Conservation (phyloP, 192 early-diverging fungal genomes). For the Funneliformis mosseae region DNA sequence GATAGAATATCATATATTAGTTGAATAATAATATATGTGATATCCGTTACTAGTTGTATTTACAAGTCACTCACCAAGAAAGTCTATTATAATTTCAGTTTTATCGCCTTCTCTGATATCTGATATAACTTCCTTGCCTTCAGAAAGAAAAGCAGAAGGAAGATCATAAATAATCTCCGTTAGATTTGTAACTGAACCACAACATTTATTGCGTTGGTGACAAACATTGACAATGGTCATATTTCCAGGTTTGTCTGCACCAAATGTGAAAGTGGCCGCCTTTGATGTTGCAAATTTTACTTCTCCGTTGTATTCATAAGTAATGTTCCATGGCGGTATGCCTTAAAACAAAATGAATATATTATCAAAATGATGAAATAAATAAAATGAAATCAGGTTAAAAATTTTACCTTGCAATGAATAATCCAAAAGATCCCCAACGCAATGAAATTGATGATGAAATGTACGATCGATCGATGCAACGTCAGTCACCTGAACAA, state of each 20-base stretch:
- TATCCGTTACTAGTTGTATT: not conserved
- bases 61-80: slow-evolving; percentile 36
- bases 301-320: slow-evolving; percentile 42
- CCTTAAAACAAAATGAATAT: slow-evolving; percentile 18
- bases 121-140: slow-evolving; percentile 47
- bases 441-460: slow-evolving; percentile 41
- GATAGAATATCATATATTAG: not conserved
- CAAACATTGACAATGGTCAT: slow-evolving; percentile 50
- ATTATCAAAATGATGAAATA: not conserved
- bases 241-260: slow-evolving; percentile 52
- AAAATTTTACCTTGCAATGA: slow-evolving; percentile 38
- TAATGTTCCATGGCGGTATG: slow-evolving; percentile 25
- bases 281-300: slow-evolving; percentile 33
- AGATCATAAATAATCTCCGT: slow-evolving; percentile 45
- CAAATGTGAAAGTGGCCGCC: slow-evolving; percentile 32
- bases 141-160: slow-evolving; percentile 43
- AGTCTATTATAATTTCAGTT: slow-evolving; percentile 45
- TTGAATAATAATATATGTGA: not conserved
- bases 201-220: slow-evolving; percentile 47
- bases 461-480: slow-evolving; percentile 23
- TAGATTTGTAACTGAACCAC: slow-evolving; percentile 42
- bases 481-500: slow-evolving; percentile 21
- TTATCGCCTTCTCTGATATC: slow-evolving; percentile 51
- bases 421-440: slow-evolving; percentile 45
- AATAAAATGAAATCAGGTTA: not conserved